Evolutionary conservation across 2,329 filamentous ascomycete species (phyloP), one percentile per base, ranked within the genome.

Genomic region (Paecilomyces niveus): DNA sequence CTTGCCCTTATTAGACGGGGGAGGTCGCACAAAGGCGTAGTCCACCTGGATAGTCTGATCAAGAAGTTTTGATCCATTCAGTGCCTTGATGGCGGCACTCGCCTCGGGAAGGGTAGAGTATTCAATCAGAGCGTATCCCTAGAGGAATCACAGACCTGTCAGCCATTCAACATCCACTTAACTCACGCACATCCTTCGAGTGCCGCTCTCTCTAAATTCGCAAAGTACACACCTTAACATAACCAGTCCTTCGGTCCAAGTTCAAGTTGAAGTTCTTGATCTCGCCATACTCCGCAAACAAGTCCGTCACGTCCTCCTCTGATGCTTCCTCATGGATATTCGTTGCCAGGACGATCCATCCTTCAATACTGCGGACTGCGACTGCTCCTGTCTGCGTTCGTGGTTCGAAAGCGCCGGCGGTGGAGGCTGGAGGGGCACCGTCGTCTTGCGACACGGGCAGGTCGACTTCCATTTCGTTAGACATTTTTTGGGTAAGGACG

Each of bases 201-300:
- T 4, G 21, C 32, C 11, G n/a, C n/a, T 50, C 11, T 18, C 22
- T 39, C 54, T 54, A 45, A 39, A 8, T 45, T 9, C n/a, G 51
- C 32, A 51, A 26, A 54, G 11, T 60, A 65, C 73, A 18, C 68
- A 86, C 85, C 83, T 88, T 88, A 60, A 87, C 85, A 69, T 87
- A 88, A 71, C 85, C 85, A 18, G 85, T 87, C 65, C 85, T 77
- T 56, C 85, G 79, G 70, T 88, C 85, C 63, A 88, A 70, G 67
- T 87, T 87, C 75, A 88, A 73, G 68, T 85, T 85, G 67, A 87
- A 72, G 67, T 87, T 87, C 78, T 86, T 87, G 67, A 88, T 86
- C 67, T 86, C 83, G 58, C 85, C 85, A 64, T 83, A 85, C 61
- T 88, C 85, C 60, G 83, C 84, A 69, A 88, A 88, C 66, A 87